Evolutionary conservation across 1,284 basidiomycete species (phyloP).

Genomic region (Boletus hoseneyae): DNA sequence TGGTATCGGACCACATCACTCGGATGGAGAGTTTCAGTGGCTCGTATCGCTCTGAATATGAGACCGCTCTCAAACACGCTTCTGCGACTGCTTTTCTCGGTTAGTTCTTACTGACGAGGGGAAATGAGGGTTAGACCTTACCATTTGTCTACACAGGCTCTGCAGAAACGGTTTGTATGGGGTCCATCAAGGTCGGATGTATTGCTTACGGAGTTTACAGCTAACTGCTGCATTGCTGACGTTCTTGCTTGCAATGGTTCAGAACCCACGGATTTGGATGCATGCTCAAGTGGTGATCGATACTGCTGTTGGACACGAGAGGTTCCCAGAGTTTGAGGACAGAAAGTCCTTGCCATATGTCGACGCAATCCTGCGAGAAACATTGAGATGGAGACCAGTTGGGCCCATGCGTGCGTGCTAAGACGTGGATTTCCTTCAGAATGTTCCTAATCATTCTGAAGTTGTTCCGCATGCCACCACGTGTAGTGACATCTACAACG

Average conservation of each 20-base stretch:
- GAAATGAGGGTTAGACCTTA: no score
- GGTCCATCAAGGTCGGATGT: background rate
- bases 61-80: conserved; percentile 9
- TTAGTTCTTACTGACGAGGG: background rate
- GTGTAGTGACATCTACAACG: conserved; percentile 13
- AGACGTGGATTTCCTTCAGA: background rate
- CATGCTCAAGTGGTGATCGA: conserved; percentile 29
- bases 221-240: conserved; percentile 9
- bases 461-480: conserved; percentile 6
- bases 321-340: conserved; percentile 39
- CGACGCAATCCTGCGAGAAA: conserved; percentile 26
- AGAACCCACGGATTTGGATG: conserved; percentile 25
- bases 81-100: conserved; percentile 10
- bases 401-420: conserved; percentile 15
- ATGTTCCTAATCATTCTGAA: background rate
- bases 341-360: conserved; percentile 25
- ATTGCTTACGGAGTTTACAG: conserved; percentile 2
- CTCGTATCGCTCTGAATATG: background rate
- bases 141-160: background rate
- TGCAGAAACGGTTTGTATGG: conserved; percentile 16
- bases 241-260: conserved; percentile 36
- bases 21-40: no score
- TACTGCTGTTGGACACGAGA: conserved; percentile 31
- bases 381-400: conserved; percentile 22
- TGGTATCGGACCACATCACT: no score